Conservation (phyloP, 2,329 filamentous ascomycete species). For the Penicillium sp. region DNA sequence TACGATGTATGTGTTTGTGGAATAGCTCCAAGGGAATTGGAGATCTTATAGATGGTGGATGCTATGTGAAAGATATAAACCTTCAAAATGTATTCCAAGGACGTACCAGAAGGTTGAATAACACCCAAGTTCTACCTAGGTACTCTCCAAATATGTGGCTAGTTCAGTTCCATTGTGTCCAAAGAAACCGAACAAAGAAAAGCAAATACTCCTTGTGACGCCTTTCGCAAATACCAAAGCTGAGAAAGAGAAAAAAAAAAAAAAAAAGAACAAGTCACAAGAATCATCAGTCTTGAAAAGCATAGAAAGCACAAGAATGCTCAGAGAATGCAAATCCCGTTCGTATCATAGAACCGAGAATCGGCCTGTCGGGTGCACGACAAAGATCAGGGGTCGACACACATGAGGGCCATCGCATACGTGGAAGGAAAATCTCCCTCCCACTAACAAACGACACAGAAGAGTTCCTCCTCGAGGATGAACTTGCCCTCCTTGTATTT, state of each 20-base stretch:
- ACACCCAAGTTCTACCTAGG: neutral
- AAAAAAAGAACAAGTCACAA: neutral
- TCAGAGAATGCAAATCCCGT: slow-evolving; percentile 1
- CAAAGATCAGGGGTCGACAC: neutral
- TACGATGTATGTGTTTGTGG: neutral
- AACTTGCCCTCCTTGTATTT: slow-evolving; percentile 99
- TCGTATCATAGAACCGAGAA: neutral
- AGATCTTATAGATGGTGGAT: neutral
- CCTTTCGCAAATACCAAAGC: slow-evolving; percentile 20
- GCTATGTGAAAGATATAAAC: neutral
- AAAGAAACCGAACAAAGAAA: neutral
- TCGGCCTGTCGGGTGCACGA: neutral
- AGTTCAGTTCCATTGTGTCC: neutral
- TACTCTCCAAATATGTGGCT: slow-evolving; percentile 1
- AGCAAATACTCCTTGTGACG: slow-evolving; percentile 13
- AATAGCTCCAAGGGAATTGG: neutral
- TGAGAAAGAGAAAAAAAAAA: slow-evolving; percentile 3
- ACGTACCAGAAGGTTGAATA: neutral
- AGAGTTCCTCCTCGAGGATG: slow-evolving; percentile 87
- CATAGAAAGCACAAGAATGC: neutral
- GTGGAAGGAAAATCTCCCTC: neutral
- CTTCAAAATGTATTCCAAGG: neutral
- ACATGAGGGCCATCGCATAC: neutral
- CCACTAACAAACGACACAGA: slow-evolving; percentile 69
- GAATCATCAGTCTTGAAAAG: slow-evolving; percentile 15